phyloP scores from a whole-genome alignment of 106 monocot genomes.

The Iris macrosiphon region DNA sequence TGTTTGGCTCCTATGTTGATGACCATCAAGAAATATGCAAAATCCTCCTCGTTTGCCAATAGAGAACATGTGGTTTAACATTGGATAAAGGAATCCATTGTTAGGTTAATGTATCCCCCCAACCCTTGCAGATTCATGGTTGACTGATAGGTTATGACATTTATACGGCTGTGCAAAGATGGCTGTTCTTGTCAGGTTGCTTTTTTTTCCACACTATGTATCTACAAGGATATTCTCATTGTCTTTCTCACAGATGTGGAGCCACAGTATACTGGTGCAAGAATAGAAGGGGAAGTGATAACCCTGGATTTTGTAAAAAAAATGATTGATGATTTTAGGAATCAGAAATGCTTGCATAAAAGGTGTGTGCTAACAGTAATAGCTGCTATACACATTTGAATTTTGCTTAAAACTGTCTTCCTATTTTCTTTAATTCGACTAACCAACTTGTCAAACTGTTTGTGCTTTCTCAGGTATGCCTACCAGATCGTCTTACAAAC shows the following conservation, averaged over 20 bases:
- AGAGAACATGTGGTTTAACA: too few species aligned
- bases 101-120: too few species aligned
- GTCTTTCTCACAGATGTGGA: slow-evolving; percentile 58
- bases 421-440: neutral
- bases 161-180: too few species aligned
- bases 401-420: neutral
- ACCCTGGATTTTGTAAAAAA: slow-evolving; percentile 84
- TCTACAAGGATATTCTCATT: neutral
- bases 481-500: slow-evolving; percentile 80
- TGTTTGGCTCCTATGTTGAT: too few species aligned
- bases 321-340: slow-evolving; percentile 92
- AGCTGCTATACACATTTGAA: neutral
- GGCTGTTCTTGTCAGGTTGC: too few species aligned
- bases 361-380: slow-evolving; percentile 38
- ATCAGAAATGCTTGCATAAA: slow-evolving; percentile 83
- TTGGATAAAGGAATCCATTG: too few species aligned
- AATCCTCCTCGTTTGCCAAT: too few species aligned
- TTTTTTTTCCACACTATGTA: too few species aligned
- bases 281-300: slow-evolving; percentile 89
- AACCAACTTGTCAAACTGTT: neutral
- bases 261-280: slow-evolving; percentile 78
- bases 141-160: too few species aligned
- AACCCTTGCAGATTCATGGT: too few species aligned
- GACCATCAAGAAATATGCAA: too few species aligned
- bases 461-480: slow-evolving; percentile 56